These are phyloP conservation scores for Meyerozyma smithsonii DNA, from an alignment of 1,139 yeast species.

Conservation along the genomic window DNA sequence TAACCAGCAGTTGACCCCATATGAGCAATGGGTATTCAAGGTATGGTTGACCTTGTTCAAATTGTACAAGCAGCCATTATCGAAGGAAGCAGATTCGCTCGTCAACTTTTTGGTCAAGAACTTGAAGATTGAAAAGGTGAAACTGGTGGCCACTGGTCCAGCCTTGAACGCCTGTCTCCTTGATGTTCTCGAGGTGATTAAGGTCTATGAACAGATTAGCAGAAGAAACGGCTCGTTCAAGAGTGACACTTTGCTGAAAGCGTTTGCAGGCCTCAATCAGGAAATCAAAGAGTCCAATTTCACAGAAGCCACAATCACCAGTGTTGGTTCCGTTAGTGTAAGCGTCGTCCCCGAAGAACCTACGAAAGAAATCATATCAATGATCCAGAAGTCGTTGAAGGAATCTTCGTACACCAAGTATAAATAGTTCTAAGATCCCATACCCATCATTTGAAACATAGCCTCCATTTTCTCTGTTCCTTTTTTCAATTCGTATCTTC, in stretches of 20 bases:
- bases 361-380: not conserved
- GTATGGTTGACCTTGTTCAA: constrained; percentile 23
- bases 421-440: constrained; percentile 5
- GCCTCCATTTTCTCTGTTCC: constrained; percentile 27
- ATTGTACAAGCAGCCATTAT: constrained; percentile 17
- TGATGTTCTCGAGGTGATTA: not conserved
- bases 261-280: not conserved
- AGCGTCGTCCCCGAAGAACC: not conserved
- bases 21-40: constrained; percentile 22
- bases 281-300: not conserved
- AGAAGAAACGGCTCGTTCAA: not conserved
- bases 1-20: constrained; percentile 10
- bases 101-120: constrained; percentile 28
- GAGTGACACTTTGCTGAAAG: not conserved
- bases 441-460: constrained; percentile 18
- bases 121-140: constrained; percentile 24
- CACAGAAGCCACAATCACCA: not conserved
- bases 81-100: constrained; percentile 23
- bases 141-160: constrained; percentile 3
- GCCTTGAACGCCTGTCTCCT: not conserved
- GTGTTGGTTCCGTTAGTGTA: not conserved
- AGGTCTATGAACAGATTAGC: not conserved
- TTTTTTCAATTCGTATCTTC: constrained; percentile 34
- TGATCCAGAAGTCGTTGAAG: constrained; percentile 2
- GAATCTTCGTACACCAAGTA: not conserved